Evolutionary conservation across 164 flowering plant genomes (phyloP).

Genomic region (Protea cynaroides): DNA sequence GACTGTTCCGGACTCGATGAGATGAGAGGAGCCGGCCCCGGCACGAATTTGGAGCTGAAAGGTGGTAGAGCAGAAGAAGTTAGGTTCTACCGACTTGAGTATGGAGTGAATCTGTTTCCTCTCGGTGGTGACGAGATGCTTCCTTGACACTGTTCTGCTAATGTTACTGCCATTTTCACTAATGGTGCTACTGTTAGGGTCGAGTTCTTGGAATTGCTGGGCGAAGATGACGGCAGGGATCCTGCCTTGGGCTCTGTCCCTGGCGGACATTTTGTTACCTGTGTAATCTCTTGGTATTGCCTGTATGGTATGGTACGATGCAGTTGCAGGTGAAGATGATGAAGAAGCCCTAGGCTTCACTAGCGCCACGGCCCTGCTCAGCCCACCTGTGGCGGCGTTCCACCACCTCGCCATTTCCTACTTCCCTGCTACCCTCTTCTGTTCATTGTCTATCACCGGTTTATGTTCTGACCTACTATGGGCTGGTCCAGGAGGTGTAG

Average conservation of each 20-base stretch:
- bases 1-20: constrained; percentile 68
- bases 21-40: constrained; percentile 69
- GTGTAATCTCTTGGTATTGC: constrained; percentile 65
- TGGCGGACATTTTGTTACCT: constrained; percentile 44
- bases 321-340: constrained; percentile 1
- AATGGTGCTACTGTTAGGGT: neutral
- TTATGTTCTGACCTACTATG: no score
- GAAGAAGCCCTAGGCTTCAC: constrained; percentile 1
- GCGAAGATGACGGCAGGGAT: constrained; percentile 82
- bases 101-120: constrained; percentile 64
- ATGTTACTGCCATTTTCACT: neutral
- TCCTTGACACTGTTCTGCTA: constrained; percentile 32
- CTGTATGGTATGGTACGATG: constrained; percentile 63
- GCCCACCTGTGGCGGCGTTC: constrained; percentile 34
- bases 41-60: constrained; percentile 84
- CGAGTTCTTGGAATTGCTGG: constrained; percentile 21
- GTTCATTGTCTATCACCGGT: no score
- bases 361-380: constrained; percentile 14
- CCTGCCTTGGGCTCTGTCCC: constrained; percentile 70
- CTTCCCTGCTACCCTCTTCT: no score
- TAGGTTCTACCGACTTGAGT: constrained; percentile 43
- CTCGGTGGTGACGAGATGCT: constrained; percentile 67
- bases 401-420: constrained; percentile 37
- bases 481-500: no score
- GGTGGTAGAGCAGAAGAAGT: constrained; percentile 72